Evolutionary conservation across 2,329 filamentous ascomycete species (phyloP), one percentile per base, ranked within the genome.

Genomic region (Ophiostoma piceae): DNA sequence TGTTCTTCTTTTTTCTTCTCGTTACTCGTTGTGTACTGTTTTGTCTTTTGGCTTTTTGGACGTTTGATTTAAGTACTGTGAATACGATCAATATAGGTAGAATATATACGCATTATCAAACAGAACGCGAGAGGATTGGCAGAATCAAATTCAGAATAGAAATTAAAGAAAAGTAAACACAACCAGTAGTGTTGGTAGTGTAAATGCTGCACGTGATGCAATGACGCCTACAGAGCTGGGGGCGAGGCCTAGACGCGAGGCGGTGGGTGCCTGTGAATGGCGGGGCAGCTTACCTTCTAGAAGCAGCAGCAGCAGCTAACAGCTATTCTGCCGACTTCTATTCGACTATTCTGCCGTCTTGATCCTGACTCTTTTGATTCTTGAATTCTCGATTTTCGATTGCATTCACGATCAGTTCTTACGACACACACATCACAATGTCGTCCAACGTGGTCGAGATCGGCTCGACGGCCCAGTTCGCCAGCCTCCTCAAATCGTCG

Each of bases 401-500:
- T 43, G 1, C 5, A 47, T 47, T n/a, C 43, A 47, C 16, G 16
- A 8, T 7, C 43, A 64, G 60, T 29, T 16, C n/a, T 19, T 35
- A 35, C 60, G 29, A 39, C 60, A 65, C 54, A 60, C 8, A 14
- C 57, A 47, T 6, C 62, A 65, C 22, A 39, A 65, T 65, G 62
- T n/a, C 62, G 76, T 75, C 77, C 57, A 76, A 76, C 67, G 75
- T 73, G n/a, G 73, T 77, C 65, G 74, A 75, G 39, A 78, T 80
- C 69, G 78, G 79, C 76, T 86, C 84, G 71, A 80, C 82, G 74
- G 82, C 83, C 75, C 88, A 94, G 77, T 90, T 96, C 76, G 85
- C 84, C 75, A 80, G 82, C 41, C 80, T 95, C 72, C 84, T 97
- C 72, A 85, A 85, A 72, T 87, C 85, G 69, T 93, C 91, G 43